phyloP scores from a whole-genome alignment of 371 early-diverging fungal genomes.

The Rhizopus stolonifer region DNA sequence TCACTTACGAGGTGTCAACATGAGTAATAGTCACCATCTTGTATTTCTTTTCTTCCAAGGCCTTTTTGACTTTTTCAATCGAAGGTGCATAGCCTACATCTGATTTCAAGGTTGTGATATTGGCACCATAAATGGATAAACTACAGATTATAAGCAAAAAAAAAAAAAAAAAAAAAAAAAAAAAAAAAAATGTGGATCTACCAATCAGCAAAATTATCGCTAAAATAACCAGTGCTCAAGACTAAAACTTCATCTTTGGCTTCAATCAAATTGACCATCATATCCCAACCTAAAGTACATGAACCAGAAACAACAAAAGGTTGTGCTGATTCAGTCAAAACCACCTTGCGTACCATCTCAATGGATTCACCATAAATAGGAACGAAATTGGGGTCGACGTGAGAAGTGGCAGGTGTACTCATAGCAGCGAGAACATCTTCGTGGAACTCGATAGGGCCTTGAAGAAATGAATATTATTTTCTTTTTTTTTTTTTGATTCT shows the following conservation, averaged over 20 bases:
- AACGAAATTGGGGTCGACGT: slow-evolving; percentile 90
- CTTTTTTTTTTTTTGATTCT: background rate
- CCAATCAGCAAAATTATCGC: slow-evolving; percentile 94
- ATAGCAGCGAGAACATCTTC: slow-evolving; percentile 84
- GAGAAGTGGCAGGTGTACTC: slow-evolving; percentile 90
- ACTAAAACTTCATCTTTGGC: slow-evolving; percentile 88
- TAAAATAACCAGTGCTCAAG: slow-evolving; percentile 93
- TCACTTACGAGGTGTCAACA: slow-evolving; percentile 87
- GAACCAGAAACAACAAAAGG: slow-evolving; percentile 94
- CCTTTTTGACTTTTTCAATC: slow-evolving; percentile 55
- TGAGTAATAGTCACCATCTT: slow-evolving; percentile 92
- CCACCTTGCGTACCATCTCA: slow-evolving; percentile 80
- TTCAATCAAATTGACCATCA: slow-evolving; percentile 89
- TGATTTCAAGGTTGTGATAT: slow-evolving; percentile 75
- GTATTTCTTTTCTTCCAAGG: slow-evolving; percentile 59
- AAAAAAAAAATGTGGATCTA: slow-evolving; percentile 27
- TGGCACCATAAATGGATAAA: slow-evolving; percentile 86
- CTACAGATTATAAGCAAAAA: too few relatives aligned
- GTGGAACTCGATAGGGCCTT: slow-evolving; percentile 94
- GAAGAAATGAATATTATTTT: too few relatives aligned
- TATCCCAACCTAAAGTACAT: slow-evolving; percentile 95
- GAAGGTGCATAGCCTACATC: slow-evolving; percentile 67
- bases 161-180: background rate
- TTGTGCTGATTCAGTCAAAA: slow-evolving; percentile 82
- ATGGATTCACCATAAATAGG: slow-evolving; percentile 84